phyloP scores from a whole-genome alignment of 441 rosid genomes.

The Melastoma candidum region DNA sequence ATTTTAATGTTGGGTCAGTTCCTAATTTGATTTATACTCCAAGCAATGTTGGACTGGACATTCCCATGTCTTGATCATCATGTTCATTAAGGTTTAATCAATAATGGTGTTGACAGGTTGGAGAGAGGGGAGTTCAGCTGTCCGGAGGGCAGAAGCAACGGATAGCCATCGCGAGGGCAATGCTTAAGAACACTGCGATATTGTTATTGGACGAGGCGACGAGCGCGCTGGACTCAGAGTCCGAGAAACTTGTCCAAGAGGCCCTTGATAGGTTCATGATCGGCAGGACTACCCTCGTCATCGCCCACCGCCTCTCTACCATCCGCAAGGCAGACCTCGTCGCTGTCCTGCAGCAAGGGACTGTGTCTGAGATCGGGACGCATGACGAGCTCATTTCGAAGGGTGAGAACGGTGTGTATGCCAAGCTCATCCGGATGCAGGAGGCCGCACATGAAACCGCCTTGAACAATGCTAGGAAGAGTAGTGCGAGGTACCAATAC shows the following conservation, averaged over 20 bases:
- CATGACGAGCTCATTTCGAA: conserved; percentile 90
- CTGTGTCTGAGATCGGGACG: conserved; percentile 83
- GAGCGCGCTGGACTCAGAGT: conserved; percentile 94
- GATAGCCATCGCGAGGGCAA: conserved; percentile 95
- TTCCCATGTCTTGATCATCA: too few relatives aligned
- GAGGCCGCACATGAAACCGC: conserved; percentile 95
- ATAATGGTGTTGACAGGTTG: conserved; percentile 47
- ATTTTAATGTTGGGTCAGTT: too few relatives aligned
- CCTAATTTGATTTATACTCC: too few relatives aligned
- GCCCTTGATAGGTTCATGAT: conserved; percentile 98
- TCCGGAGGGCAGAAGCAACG: conserved; percentile 99
- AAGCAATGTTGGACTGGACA: too few relatives aligned
- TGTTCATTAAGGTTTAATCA: too few relatives aligned
- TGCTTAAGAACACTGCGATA: conserved; percentile 95
- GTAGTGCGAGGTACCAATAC: conserved; percentile 75
- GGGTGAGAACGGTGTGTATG: conserved; percentile 85
- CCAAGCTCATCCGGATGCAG: conserved; percentile 92
- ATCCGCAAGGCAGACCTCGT: conserved; percentile 98
- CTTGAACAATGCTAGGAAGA: conserved; percentile 84
- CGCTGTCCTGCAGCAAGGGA: conserved; percentile 94
- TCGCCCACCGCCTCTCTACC: conserved; percentile 97
- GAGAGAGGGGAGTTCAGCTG: conserved; percentile 95
- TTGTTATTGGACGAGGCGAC: conserved; percentile 93
- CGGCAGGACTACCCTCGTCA: conserved; percentile 91
- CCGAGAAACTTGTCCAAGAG: conserved; percentile 96